Evolutionary conservation across 257 asterid genomes (phyloP), one percentile per base, ranked within the genome.

Genomic region (Solanum virginianum): DNA sequence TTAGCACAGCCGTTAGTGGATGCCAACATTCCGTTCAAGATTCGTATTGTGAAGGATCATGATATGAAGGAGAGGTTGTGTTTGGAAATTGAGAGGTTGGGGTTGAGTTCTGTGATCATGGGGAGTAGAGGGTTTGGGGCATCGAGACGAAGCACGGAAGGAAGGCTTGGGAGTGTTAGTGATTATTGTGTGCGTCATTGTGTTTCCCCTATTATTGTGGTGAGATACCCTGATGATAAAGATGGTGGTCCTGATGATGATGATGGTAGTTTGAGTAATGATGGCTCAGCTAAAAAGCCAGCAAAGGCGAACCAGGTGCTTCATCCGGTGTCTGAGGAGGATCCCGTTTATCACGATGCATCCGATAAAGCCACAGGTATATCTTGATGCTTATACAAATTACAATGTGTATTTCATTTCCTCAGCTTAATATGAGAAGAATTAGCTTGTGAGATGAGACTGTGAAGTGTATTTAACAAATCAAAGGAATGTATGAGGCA

Each of bases 41-140:
- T 94, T 84, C 96, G 89, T 80, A 94, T 94, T 24, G 95, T 91
- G 86, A 92, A 91, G 91, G 98, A 94, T 80, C 96, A 94, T 43
- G 98, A 94, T 81, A 92, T 92, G 98, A 94, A 94, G 87, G 97
- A 94, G 91, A 89, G 98, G 89, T 85, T 94, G 36, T 94, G 98
- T 85, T 82, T 94, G 94, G 98, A 94, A 91, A 96, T 94, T 59
- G 97, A 94, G 93, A 88, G 97, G 93, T 88, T 94, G 16, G 96
- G 96, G 41, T 86, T 94, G 83, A 91, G 95, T 84, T 93, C 96
- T 22, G 94, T 94, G 83, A 90, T 94, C 39, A 94, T 94, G 96
- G 98, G 98, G 82, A 94, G 98, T 71, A 69, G 97, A 26, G 97
- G 97, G 45, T 91, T 94, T 62, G 97, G 97, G 4, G 96, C 96